phyloP scores from a whole-genome alignment of 768 basidiomycete genomes.

The Flagelloscypha sp. region DNA sequence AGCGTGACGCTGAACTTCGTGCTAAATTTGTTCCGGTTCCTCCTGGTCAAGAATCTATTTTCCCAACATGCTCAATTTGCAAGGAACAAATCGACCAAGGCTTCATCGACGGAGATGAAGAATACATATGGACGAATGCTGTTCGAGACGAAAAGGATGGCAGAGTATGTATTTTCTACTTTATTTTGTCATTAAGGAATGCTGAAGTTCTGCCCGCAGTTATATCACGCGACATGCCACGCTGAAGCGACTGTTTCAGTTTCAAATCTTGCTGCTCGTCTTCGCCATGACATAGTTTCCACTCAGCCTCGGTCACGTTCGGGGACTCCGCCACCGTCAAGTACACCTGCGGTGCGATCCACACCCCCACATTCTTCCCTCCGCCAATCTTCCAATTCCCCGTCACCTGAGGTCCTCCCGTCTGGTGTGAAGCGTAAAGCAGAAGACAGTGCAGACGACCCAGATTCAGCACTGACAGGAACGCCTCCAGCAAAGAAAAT shows the following conservation, averaged over 20 bases:
- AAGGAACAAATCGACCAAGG: slow-evolving; percentile 89
- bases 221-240: slow-evolving; percentile 93
- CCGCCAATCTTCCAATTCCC: slow-evolving; percentile 28
- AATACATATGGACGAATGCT: slow-evolving; percentile 97
- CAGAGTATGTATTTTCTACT: slow-evolving; percentile 43
- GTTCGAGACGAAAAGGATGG: slow-evolving; percentile 77
- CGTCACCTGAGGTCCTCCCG: slow-evolving; percentile 25
- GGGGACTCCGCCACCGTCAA: slow-evolving; percentile 59
- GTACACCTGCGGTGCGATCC: slow-evolving; percentile 17
- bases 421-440: slow-evolving; percentile 1
- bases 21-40: slow-evolving; percentile 82
- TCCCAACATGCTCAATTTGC: slow-evolving; percentile 89
- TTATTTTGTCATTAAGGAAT: background rate
- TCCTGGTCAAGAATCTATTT: slow-evolving; percentile 78
- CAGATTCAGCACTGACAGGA: too few species aligned
- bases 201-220: slow-evolving; percentile 34
- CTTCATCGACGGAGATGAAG: slow-evolving; percentile 92
- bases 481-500: slow-evolving; percentile 66
- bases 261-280: slow-evolving; percentile 55
- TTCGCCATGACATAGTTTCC: slow-evolving; percentile 54
- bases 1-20: slow-evolving; percentile 68
- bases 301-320: slow-evolving; percentile 53
- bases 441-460: too few species aligned
- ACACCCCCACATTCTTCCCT: slow-evolving; percentile 26
- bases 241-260: slow-evolving; percentile 66